These are phyloP conservation scores for Ploettnerulaceae sp. DNA, from an alignment of 2,329 filamentous ascomycete genomes.

Conservation along the genomic window DNA sequence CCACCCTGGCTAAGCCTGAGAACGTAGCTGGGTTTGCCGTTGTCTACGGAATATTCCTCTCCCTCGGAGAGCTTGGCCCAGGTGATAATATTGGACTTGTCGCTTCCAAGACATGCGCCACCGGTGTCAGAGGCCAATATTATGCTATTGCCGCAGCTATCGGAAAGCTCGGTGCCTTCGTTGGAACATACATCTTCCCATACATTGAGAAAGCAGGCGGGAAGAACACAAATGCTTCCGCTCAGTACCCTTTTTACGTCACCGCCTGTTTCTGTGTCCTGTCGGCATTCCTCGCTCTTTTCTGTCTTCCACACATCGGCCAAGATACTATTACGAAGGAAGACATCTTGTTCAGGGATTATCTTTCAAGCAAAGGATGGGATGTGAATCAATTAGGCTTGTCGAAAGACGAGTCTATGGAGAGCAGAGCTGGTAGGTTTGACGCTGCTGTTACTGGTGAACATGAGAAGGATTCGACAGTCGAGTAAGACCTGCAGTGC, in stretches of 20 bases:
- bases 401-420: conserved; percentile 20
- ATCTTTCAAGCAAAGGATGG: conserved; percentile 69
- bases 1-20: conserved; percentile 56
- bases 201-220: conserved; percentile 61
- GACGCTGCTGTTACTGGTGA: background rate
- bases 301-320: conserved; percentile 71
- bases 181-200: conserved; percentile 78
- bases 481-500: background rate
- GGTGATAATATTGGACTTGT: conserved; percentile 89
- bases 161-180: conserved; percentile 77
- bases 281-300: conserved; percentile 59
- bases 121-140: conserved; percentile 77
- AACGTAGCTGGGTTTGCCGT: conserved; percentile 74
- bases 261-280: conserved; percentile 72
- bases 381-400: conserved; percentile 58
- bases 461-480: conserved; percentile 9
- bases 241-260: conserved; percentile 91
- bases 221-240: conserved; percentile 50
- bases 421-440: conserved; percentile 12
- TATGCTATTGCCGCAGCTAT: conserved; percentile 67
- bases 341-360: conserved; percentile 69
- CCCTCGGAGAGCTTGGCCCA: conserved; percentile 75
- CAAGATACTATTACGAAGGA: conserved; percentile 80
- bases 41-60: conserved; percentile 73
- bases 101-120: conserved; percentile 83